Conservation (phyloP, 2,329 filamentous ascomycete species). For the Diaporthe australafricana region DNA sequence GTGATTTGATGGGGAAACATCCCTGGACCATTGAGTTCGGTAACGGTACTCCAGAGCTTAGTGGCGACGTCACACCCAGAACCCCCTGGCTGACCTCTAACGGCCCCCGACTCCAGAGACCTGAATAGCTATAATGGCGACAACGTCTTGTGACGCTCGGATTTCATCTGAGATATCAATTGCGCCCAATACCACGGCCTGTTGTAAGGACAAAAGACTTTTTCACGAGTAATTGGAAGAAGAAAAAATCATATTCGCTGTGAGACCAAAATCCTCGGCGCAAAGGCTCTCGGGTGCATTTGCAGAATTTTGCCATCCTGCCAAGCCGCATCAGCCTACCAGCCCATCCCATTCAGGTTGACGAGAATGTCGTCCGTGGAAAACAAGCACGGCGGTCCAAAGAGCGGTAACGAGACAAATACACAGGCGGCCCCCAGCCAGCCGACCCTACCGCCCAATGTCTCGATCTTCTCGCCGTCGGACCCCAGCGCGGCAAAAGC, state of each 20-base stretch:
- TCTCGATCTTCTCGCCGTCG: slow-evolving; percentile 40
- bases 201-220: too few relatives aligned
- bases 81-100: not conserved
- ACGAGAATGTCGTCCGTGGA: slow-evolving; percentile 30
- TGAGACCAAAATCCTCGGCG: not conserved
- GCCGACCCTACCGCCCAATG: slow-evolving; percentile 39
- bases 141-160: not conserved
- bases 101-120: too few relatives aligned
- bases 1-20: too few relatives aligned
- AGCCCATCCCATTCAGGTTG: not conserved
- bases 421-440: not conserved
- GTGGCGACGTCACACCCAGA: not conserved
- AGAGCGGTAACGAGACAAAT: not conserved
- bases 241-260: too few relatives aligned
- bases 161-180: not conserved
- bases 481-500: slow-evolving; percentile 30
- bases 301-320: slow-evolving; percentile 7
- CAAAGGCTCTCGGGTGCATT: too few relatives aligned
- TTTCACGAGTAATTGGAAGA: too few relatives aligned
- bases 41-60: not conserved
- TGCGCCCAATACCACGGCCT: too few relatives aligned
- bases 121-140: not conserved
- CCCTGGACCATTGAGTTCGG: not conserved
- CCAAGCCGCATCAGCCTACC: not conserved
- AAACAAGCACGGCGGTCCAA: too few relatives aligned